Conservation (phyloP, 345 rosid genomes). For the Pseudoturritis turrita region DNA sequence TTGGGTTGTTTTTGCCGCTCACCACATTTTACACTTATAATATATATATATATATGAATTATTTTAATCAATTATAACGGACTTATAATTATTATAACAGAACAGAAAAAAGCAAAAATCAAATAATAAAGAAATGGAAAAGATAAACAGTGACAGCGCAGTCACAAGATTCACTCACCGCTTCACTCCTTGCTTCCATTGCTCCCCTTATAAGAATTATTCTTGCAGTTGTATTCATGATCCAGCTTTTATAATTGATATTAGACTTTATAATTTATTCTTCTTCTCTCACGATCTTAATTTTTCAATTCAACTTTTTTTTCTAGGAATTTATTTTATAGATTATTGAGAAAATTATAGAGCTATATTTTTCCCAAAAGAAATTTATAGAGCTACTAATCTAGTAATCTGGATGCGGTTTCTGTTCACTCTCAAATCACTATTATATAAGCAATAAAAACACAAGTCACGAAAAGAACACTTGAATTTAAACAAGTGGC, state of each 20-base stretch:
- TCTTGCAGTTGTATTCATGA: constrained; percentile 22
- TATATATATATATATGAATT: not conserved
- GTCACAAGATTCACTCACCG: constrained; percentile 39
- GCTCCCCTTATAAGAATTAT: not conserved
- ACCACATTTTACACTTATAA: constrained; percentile 26
- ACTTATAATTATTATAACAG: constrained; percentile 33
- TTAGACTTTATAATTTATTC: not conserved
- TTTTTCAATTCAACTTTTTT: not conserved
- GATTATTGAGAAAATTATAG: not conserved
- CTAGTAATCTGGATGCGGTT: not conserved
- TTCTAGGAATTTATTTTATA: not conserved
- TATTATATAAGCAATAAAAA: not conserved
- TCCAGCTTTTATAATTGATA: not conserved
- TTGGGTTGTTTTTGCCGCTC: constrained; percentile 15
- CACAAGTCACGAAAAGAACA: not conserved
- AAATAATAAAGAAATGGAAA: constrained; percentile 36
- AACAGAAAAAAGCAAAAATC: constrained; percentile 37
- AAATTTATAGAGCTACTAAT: too few species aligned
- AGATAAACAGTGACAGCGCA: constrained; percentile 46
- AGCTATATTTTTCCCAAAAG: too few species aligned
- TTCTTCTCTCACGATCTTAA: constrained; percentile 6
- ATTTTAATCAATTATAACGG: not conserved
- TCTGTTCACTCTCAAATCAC: not conserved
- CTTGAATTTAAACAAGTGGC: not conserved
- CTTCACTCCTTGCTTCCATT: constrained; percentile 21